A percentile compares a stretch with the other conserved stretches of the same genome.
These are phyloP conservation scores for Mucor sp. DNA, from an alignment of 371 early-diverging fungal genomes.

Conservation along the genomic window DNA sequence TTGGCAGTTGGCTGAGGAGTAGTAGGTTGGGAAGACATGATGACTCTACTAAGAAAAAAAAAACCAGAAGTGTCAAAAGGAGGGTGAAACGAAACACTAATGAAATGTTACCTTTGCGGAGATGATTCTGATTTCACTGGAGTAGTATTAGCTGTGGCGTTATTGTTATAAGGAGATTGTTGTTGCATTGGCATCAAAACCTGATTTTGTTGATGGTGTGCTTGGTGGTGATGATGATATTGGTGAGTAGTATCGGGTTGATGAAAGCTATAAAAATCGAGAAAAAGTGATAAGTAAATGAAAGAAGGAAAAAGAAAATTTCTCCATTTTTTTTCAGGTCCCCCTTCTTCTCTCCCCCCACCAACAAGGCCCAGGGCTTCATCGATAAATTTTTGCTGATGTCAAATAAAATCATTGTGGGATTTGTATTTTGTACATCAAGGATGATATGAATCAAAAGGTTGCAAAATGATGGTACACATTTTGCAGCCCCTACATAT, in stretches of 20 bases:
- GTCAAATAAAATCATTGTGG: slow-evolving; percentile 3
- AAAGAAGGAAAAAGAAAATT: neutral
- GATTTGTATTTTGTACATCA: neutral
- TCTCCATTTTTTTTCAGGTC: neutral
- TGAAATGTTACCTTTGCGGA: slow-evolving; percentile 18
- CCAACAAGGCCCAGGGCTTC: slow-evolving; percentile 1
- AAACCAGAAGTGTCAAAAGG: neutral
- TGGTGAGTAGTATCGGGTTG: neutral
- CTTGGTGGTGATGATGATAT: neutral
- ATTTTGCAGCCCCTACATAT: neutral
- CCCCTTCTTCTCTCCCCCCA: neutral
- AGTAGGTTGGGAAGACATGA: slow-evolving; percentile 24
- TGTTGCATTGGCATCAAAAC: slow-evolving; percentile 12
- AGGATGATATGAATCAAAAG: too few relatives aligned
- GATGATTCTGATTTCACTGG: slow-evolving; percentile 2
- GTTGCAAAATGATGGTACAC: neutral
- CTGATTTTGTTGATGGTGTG: slow-evolving; percentile 8
- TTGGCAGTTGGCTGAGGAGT: slow-evolving; percentile 21
- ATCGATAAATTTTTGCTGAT: neutral
- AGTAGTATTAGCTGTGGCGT: neutral
- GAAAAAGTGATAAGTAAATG: neutral
- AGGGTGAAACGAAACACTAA: slow-evolving; percentile 12
- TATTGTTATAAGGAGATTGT: neutral
- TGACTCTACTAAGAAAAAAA: neutral
- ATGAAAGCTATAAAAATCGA: neutral